Evolutionary conservation across 495 filamentous ascomycete species (phyloP).

Genomic region (Talaromyces nanjingensis): DNA sequence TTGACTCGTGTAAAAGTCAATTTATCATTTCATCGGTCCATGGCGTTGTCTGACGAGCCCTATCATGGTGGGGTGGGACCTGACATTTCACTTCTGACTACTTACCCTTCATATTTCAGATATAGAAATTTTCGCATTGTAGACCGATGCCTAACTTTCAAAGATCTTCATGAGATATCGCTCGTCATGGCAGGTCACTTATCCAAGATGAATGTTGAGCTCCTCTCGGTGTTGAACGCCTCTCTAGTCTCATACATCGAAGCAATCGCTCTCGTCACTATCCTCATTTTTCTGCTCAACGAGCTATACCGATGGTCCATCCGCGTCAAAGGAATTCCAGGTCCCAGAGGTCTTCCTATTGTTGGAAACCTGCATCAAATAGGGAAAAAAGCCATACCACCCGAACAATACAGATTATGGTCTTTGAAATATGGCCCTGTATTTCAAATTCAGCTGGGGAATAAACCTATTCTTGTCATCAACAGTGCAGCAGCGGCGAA

Average conservation of each 20-base stretch:
- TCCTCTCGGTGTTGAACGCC: neutral
- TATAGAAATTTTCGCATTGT: neutral
- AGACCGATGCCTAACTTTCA: neutral
- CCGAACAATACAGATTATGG: slow-evolving; percentile 5
- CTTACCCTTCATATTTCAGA: neutral
- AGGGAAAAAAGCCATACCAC: neutral
- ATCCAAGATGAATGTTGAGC: neutral
- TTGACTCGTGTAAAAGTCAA: neutral
- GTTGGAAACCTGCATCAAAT: slow-evolving; percentile 54
- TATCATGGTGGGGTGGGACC: neutral
- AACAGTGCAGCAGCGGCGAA: slow-evolving; percentile 2
- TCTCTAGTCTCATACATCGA: neutral
- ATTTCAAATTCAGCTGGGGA: slow-evolving; percentile 2
- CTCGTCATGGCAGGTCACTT: neutral
- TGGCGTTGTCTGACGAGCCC: neutral
- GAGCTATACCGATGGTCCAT: slow-evolving; percentile 5
- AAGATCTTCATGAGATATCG: neutral
- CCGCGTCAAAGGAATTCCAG: slow-evolving; percentile 5
- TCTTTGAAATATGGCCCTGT: slow-evolving; percentile 3
- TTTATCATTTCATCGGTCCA: neutral
- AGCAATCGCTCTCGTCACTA: neutral
- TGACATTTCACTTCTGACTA: neutral
- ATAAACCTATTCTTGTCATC: neutral
- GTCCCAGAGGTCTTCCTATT: slow-evolving; percentile 38
- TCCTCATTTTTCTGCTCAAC: neutral